Evolutionary conservation across 2,329 filamentous ascomycete species (phyloP).

Genomic region (Seiridium unicorne): DNA sequence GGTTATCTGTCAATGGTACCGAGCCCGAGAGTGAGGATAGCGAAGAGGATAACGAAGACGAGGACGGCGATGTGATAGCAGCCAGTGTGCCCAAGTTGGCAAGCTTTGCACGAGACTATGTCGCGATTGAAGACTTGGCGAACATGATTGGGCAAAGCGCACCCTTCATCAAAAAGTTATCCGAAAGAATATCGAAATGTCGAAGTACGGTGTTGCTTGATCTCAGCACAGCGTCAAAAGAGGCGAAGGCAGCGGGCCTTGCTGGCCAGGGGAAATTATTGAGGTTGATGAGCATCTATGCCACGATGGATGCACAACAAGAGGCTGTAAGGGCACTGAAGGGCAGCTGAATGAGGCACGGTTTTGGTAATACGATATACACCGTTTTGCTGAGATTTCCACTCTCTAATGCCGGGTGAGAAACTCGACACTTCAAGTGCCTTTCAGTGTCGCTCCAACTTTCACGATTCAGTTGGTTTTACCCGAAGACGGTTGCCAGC

Average conservation of each 20-base stretch:
- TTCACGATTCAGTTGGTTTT: too few relatives aligned
- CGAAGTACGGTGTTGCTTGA: slow-evolving; percentile 58
- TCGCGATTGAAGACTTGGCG: slow-evolving; percentile 38
- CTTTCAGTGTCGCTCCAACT: too few relatives aligned
- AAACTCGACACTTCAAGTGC: too few relatives aligned
- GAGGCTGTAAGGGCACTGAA: slow-evolving; percentile 52
- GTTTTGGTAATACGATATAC: too few relatives aligned
- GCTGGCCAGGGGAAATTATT: slow-evolving; percentile 45
- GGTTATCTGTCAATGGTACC: slow-evolving; percentile 53
- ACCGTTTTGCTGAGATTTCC: too few relatives aligned
- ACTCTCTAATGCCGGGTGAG: too few relatives aligned
- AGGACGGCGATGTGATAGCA: slow-evolving; percentile 34
- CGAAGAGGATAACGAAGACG: slow-evolving; percentile 27
- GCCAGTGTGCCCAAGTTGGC: slow-evolving; percentile 47
- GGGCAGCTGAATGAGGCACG: slow-evolving; percentile 22
- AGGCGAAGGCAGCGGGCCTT: slow-evolving; percentile 38
- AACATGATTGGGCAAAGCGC: slow-evolving; percentile 43
- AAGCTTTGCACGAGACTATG: slow-evolving; percentile 44
- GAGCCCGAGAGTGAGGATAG: slow-evolving; percentile 30
- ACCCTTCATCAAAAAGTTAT: slow-evolving; percentile 49
- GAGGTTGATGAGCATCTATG: slow-evolving; percentile 53
- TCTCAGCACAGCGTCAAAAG: slow-evolving; percentile 46
- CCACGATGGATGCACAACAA: slow-evolving; percentile 47
- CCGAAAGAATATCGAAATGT: slow-evolving; percentile 51
- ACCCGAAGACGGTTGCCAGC: too few relatives aligned